Evolutionary conservation across 345 rosid species (phyloP).

Genomic region (Lepidium didymum): DNA sequence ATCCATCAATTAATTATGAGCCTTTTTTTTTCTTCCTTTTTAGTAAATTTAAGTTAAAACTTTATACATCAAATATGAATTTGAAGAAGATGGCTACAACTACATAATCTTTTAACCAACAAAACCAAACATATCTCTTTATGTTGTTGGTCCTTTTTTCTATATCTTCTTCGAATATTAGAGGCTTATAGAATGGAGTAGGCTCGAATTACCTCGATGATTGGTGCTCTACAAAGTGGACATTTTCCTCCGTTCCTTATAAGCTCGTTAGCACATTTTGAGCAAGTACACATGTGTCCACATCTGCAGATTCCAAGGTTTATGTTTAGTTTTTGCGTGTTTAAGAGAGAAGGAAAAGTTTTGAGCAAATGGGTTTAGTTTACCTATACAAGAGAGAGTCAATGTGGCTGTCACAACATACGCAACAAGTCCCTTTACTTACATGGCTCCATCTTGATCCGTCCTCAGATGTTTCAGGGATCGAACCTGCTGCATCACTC

Average conservation of each 20-base stretch:
- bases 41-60: constrained; percentile 2
- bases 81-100: constrained; percentile 13
- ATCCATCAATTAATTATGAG: background rate
- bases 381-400: constrained; percentile 97
- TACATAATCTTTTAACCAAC: constrained; percentile 1
- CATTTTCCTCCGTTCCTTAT: constrained; percentile 89
- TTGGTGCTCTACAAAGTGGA: constrained; percentile 94
- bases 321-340: background rate
- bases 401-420: constrained; percentile 92
- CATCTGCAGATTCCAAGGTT: constrained; percentile 45
- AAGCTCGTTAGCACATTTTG: constrained; percentile 89
- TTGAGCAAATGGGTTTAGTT: background rate
- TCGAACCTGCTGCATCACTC: constrained; percentile 38
- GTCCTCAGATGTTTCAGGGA: constrained; percentile 73
- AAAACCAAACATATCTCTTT: background rate
- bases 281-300: constrained; percentile 99
- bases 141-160: background rate
- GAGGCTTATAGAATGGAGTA: constrained; percentile 75
- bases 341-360: background rate
- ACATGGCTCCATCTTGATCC: constrained; percentile 95
- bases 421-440: constrained; percentile 91
- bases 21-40: background rate
- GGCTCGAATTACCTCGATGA: constrained; percentile 88
- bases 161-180: background rate
- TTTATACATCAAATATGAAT: constrained; percentile 10